A percentile compares a stretch with the other conserved stretches of the same genome.
Evolutionary conservation across 1,284 basidiomycete species (phyloP).

Genomic region (Flammula alnicola): DNA sequence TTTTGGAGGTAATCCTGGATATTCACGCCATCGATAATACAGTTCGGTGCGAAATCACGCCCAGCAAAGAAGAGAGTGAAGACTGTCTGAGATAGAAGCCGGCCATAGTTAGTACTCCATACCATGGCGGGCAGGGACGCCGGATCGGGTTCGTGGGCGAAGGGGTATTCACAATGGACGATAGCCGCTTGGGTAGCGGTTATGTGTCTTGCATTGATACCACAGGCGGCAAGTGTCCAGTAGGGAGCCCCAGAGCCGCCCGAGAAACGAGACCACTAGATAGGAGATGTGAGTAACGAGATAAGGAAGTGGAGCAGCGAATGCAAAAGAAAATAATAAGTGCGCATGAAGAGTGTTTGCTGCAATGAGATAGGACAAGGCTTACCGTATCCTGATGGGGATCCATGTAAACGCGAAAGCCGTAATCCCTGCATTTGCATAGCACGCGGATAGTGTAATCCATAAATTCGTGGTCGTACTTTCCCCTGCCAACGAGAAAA

Average conservation of each 20-base stretch:
- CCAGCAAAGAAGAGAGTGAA: constrained; percentile 97
- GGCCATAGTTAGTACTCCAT: constrained; percentile 96
- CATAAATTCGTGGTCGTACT: constrained; percentile 92
- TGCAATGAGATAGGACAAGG: too few species aligned
- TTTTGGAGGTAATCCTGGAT: constrained; percentile 94
- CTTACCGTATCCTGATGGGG: constrained; percentile 96
- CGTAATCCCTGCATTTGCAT: constrained; percentile 90
- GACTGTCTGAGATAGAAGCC: constrained; percentile 85
- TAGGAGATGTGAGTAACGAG: constrained; percentile 1
- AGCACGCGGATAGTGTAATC: constrained; percentile 90
- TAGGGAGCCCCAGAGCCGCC: constrained; percentile 96
- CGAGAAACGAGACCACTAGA: constrained; percentile 95
- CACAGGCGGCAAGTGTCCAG: constrained; percentile 94
- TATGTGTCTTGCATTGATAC: constrained; percentile 86
- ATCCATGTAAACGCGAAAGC: constrained; percentile 95
- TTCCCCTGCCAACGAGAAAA: constrained; percentile 57
- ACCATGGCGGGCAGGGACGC: constrained; percentile 88
- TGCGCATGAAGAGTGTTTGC: too few species aligned
- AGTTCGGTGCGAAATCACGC: constrained; percentile 86
- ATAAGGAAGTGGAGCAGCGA: neutral
- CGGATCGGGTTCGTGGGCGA: constrained; percentile 66
- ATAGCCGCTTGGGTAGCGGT: constrained; percentile 87
- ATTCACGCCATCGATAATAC: constrained; percentile 89
- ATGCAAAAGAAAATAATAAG: neutral
- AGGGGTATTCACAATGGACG: constrained; percentile 88